Evolutionary conservation across 2,329 filamentous ascomycete species (phyloP).

Genomic region (Exophiala spinifera): DNA sequence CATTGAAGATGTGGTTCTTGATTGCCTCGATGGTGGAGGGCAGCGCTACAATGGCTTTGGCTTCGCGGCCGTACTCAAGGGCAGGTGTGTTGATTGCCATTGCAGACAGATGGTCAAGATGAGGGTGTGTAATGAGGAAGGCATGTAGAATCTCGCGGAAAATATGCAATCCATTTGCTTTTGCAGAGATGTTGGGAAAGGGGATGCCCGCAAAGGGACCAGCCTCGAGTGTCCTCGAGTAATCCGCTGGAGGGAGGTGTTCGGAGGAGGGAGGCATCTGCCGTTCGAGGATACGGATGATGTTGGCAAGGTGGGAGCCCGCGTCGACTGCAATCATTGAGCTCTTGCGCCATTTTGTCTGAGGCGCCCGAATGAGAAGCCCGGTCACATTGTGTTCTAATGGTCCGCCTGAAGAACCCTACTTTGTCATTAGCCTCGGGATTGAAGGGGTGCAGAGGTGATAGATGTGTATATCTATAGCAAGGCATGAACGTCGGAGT

Average conservation of each 20-base stretch:
- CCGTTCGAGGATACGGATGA: conserved; percentile 71
- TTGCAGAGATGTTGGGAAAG: conserved; percentile 62
- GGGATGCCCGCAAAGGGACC: conserved; percentile 80
- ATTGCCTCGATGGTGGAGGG: conserved; percentile 88
- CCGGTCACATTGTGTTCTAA: conserved; percentile 86
- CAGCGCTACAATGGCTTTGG: conserved; percentile 81
- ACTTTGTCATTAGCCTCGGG: conserved; percentile 11
- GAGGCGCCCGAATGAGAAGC: conserved; percentile 78
- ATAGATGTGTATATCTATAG: too few relatives aligned
- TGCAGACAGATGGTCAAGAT: conserved; percentile 88
- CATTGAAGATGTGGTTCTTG: conserved; percentile 95
- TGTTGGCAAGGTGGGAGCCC: conserved; percentile 82
- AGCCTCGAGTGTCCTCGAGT: conserved; percentile 34
- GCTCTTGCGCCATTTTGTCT: conserved; percentile 73
- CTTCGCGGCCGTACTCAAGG: conserved; percentile 69
- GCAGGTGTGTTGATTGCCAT: conserved; percentile 92
- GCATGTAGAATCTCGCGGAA: conserved; percentile 77
- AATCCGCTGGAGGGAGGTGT: conserved; percentile 30
- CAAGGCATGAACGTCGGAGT: not conserved
- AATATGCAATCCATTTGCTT: conserved; percentile 78
- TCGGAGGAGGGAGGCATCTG: conserved; percentile 40
- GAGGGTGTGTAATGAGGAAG: conserved; percentile 93
- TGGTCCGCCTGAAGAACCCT: conserved; percentile 89
- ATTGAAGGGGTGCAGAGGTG: not conserved
- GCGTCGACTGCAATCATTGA: conserved; percentile 92